Percentiles rank a stretch among this genome's conserved stretches.
Conservation (phyloP, 2,329 filamentous ascomycete species). For the Trematosphaeria pertusa region DNA sequence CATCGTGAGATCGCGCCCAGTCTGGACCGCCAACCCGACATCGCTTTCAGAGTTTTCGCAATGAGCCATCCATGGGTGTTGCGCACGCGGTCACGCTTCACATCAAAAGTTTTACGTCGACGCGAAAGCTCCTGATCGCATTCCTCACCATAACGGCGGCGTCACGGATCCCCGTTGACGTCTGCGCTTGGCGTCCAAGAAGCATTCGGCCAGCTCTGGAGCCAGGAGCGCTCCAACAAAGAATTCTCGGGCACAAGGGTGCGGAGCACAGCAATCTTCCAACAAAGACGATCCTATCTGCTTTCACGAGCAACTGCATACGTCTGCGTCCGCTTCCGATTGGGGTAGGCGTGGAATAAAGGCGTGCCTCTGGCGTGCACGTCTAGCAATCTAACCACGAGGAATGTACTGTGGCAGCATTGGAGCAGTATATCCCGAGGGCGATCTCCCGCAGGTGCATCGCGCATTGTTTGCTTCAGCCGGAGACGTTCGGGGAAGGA, state of each 20-base stretch:
- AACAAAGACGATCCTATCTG: constrained; percentile 7
- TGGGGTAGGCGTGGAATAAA: constrained; percentile 1
- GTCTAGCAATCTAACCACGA: constrained; percentile 1
- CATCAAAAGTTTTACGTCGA: too few relatives aligned
- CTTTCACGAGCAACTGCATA: not conserved
- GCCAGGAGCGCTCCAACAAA: constrained; percentile 2
- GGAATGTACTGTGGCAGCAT: not conserved
- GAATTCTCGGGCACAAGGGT: constrained; percentile 10
- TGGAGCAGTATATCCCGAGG: constrained; percentile 4
- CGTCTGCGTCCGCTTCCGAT: constrained; percentile 2
- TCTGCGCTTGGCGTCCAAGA: not conserved
- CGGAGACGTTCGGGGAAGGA: constrained; percentile 15
- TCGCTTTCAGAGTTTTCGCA: constrained; percentile 1
- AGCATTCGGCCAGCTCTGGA: not conserved
- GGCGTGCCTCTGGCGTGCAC: not conserved
- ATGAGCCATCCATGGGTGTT: too few relatives aligned
- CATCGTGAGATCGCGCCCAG: constrained; percentile 10
- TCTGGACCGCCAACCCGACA: constrained; percentile 6
- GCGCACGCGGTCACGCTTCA: too few relatives aligned
- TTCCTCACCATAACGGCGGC: not conserved
- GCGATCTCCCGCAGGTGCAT: constrained; percentile 30
- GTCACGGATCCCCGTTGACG: not conserved
- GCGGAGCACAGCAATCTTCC: not conserved
- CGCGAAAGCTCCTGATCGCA: not conserved
- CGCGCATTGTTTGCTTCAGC: constrained; percentile 16